A percentile compares a stretch with the other conserved stretches of the same genome.
These are phyloP conservation scores for Fusarium napiforme DNA, from an alignment of 2,329 filamentous ascomycete species.

Conservation along the genomic window DNA sequence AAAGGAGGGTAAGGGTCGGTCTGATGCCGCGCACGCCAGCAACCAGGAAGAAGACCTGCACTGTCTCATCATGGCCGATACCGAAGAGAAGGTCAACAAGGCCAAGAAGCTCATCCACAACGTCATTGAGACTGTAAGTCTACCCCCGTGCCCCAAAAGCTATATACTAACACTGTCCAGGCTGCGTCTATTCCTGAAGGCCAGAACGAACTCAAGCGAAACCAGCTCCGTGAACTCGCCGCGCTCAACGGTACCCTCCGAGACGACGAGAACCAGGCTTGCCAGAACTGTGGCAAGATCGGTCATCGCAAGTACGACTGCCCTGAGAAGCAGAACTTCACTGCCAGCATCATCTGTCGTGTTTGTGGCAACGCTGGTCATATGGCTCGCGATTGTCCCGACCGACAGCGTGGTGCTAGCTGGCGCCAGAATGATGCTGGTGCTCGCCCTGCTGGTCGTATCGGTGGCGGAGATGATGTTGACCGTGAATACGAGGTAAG, in stretches of 20 bases:
- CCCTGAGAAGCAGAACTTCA: conserved; percentile 96
- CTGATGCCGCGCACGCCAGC: conserved; percentile 98
- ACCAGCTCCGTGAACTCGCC: conserved; percentile 96
- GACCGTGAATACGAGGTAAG: conserved; percentile 95
- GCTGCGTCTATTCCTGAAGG: conserved; percentile 98
- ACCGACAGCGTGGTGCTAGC: conserved; percentile 87
- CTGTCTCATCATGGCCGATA: conserved; percentile 99
- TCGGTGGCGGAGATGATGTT: conserved; percentile 83
- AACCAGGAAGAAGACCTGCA: conserved; percentile 99
- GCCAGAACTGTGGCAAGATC: conserved; percentile 99
- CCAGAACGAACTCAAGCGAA: conserved; percentile 98
- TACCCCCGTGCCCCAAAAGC: not conserved
- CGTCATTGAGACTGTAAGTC: conserved; percentile 93
- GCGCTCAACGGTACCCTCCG: conserved; percentile 98
- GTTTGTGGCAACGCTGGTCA: conserved; percentile 98
- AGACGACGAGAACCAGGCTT: conserved; percentile 99
- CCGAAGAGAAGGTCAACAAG: conserved; percentile 99
- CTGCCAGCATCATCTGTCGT: conserved; percentile 98
- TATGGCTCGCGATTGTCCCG: conserved; percentile 97
- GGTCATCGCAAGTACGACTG: conserved; percentile 99
- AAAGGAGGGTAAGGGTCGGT: conserved; percentile 99
- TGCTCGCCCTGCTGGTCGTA: conserved; percentile 69
- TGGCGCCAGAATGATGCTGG: conserved; percentile 83
- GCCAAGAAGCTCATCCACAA: conserved; percentile 99
- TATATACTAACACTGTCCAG: conserved; percentile 59